Evolutionary conservation across 2,329 filamentous ascomycete genomes (phyloP).

Genomic region (Metarhizium rileyi): DNA sequence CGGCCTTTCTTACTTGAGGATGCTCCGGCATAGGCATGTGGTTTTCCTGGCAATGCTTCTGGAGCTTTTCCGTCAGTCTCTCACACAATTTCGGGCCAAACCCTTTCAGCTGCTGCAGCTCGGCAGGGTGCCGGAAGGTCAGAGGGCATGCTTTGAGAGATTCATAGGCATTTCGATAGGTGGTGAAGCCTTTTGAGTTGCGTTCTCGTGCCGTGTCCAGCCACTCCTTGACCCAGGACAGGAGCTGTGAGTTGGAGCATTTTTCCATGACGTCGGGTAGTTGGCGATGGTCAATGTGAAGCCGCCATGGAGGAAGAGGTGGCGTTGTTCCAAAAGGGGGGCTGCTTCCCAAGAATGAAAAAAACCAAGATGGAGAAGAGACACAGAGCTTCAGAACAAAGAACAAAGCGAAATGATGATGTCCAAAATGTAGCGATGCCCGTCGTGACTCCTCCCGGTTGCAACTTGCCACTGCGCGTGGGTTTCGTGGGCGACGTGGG

Average conservation of each 20-base stretch:
- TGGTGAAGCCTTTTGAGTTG: conserved; percentile 60
- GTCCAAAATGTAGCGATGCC: no score
- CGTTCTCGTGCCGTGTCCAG: conserved; percentile 58
- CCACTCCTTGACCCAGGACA: conserved; percentile 71
- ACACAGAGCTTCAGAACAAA: no score
- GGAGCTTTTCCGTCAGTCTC: conserved; percentile 52
- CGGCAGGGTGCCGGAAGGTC: conserved; percentile 59
- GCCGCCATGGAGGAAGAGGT: not conserved
- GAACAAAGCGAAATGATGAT: no score
- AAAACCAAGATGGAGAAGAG: not conserved
- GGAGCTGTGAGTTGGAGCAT: conserved; percentile 60
- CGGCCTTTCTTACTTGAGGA: conserved; percentile 34
- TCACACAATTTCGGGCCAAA: conserved; percentile 64
- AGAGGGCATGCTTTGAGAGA: conserved; percentile 68
- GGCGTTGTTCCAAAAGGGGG: not conserved
- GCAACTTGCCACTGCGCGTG: no score
- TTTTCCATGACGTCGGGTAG: conserved; percentile 19
- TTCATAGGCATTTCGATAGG: conserved; percentile 67
- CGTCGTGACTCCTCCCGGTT: no score
- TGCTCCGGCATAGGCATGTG: conserved; percentile 57
- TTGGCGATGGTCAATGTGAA: not conserved
- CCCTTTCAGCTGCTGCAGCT: conserved; percentile 63
- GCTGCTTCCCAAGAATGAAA: not conserved
- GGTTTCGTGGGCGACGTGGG: no score
- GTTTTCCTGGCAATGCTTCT: conserved; percentile 54